Evolutionary conservation across 805 yeast genomes (phyloP).

Genomic region (Sugiyamaella floridensis): DNA sequence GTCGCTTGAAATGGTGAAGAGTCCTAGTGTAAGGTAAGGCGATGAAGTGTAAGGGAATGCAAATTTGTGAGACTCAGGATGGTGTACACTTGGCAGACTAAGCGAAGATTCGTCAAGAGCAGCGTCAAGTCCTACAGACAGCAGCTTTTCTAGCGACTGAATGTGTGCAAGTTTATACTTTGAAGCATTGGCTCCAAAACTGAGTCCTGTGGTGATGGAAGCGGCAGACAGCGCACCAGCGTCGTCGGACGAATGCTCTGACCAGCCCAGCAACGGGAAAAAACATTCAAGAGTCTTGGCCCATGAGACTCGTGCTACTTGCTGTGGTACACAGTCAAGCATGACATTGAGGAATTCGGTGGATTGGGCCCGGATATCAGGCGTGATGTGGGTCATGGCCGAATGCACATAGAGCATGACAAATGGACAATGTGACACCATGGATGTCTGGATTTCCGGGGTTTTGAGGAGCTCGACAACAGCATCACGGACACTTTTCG

Average conservation of each 20-base stretch:
- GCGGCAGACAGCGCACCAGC: constrained; percentile 24
- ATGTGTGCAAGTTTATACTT: constrained; percentile 27
- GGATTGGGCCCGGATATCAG: constrained; percentile 69
- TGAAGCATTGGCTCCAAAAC: constrained; percentile 20
- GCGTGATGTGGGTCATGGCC: constrained; percentile 88
- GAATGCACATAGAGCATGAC: constrained; percentile 69
- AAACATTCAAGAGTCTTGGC: constrained; percentile 60
- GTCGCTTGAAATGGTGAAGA: constrained; percentile 40
- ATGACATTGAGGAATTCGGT: constrained; percentile 58
- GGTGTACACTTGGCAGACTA: constrained; percentile 26
- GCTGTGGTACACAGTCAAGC: constrained; percentile 46
- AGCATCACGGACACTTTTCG: constrained; percentile 56
- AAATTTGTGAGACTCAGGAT: constrained; percentile 46
- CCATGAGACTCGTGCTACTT: constrained; percentile 59
- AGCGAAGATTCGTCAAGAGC: constrained; percentile 15
- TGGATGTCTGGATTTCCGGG: constrained; percentile 8
- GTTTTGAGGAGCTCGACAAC: constrained; percentile 38
- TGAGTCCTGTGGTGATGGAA: constrained; percentile 30
- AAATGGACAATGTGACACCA: constrained; percentile 32
- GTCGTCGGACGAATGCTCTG: constrained; percentile 20
- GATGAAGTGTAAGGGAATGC: constrained; percentile 50
- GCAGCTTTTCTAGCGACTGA: constrained; percentile 37
- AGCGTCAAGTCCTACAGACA: constrained; percentile 39
- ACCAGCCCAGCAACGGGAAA: constrained; percentile 72
- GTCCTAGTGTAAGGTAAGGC: constrained; percentile 57